phyloP scores from a whole-genome alignment of 257 asterid species.

The Solanum dulcamara region DNA sequence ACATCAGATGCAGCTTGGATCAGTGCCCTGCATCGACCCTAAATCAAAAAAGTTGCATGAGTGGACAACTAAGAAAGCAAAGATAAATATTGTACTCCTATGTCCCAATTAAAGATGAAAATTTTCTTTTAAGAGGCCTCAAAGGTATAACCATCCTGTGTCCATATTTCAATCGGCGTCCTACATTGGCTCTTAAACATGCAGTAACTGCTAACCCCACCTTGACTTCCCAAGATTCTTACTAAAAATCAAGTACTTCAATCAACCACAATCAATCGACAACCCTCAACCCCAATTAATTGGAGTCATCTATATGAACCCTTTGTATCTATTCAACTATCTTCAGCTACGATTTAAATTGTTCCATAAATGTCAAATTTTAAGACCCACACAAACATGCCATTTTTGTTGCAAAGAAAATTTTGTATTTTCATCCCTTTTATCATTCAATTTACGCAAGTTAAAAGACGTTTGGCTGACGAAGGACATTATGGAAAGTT shows the following conservation, averaged over 20 bases:
- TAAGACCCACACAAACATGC: neutral
- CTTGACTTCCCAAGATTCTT: neutral
- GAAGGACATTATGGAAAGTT: neutral
- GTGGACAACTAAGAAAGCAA: neutral
- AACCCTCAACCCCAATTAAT: neutral
- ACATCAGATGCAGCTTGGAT: constrained; percentile 81
- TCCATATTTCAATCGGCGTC: neutral
- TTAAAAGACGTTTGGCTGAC: neutral
- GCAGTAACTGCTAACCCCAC: neutral
- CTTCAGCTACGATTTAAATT: neutral
- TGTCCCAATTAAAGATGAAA: neutral
- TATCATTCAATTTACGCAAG: neutral
- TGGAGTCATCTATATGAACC: neutral
- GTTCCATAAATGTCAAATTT: neutral
- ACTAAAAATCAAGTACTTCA: neutral
- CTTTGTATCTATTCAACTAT: neutral
- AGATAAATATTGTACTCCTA: neutral
- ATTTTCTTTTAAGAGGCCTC: neutral
- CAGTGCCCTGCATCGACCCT: constrained; percentile 81
- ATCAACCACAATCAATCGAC: neutral
- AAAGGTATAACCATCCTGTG: neutral
- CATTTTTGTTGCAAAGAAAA: neutral
- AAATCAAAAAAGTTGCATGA: constrained; percentile 1
- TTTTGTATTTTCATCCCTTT: neutral
- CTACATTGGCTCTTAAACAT: neutral